Evolutionary conservation across 805 yeast genomes (phyloP), one percentile per base, ranked within the genome.

Genomic region (Ogataea philodendri): DNA sequence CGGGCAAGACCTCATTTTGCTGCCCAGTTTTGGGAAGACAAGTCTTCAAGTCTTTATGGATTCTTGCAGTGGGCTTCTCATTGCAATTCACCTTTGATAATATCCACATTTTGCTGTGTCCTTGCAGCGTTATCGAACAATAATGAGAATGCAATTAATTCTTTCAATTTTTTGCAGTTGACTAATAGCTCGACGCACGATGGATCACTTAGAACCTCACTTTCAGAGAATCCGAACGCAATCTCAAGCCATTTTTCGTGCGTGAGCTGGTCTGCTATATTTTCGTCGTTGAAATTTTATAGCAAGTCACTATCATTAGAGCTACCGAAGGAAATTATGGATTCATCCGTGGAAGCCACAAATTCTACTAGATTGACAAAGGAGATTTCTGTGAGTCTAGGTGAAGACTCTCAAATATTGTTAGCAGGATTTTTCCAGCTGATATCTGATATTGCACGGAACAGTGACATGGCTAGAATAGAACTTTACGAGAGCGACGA

Each of bases 61-160:
- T 89, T 93, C 46, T 66, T 90, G 25, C 76, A 75, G 37, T 93
- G 97, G 97, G 94, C 95, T 0, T 69, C 93, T 2, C 79, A 84
- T 50, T 61, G 63, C 37, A 87, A 80, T 42, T 86, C 86, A 10
- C 81, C 90, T 7, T 66, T 87, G 31, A 85, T 88, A 65, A 75
- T 86, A 33, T 83, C 97, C 0, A 75, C 95, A 0, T 87, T 81
- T 51, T 78, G 89, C 45, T 69, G 86, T 38, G 73, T 90, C 70
- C 65, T 90, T 39, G 79, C 94, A 3, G 81, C 93, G 5, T 65
- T 90, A 24, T 70, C 93, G 0, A 67, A 71, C 13, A 81, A 83
- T n/a, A 63, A 69, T 2, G 69, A 69, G 15, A 71, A 75, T 40
- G 73, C 87, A 2, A 55, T 60, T 4, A 67, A 72, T 35, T 70